These are phyloP conservation scores for Epithemia pelagica DNA, from an alignment of 108 stramenopile species.

Conservation along the genomic window DNA sequence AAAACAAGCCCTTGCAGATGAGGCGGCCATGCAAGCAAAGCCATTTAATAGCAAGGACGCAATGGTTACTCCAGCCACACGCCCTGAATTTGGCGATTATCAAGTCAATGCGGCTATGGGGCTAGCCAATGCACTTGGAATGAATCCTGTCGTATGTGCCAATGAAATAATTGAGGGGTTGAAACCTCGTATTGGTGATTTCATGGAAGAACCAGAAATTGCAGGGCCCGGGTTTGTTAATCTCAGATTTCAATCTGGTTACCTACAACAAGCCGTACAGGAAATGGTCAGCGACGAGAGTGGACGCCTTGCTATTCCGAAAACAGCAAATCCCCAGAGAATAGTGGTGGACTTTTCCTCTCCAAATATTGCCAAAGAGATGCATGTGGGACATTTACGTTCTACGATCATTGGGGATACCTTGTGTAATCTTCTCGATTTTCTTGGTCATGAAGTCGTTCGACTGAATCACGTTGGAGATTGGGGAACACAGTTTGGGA, in stretches of 20 bases:
- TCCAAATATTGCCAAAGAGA: constrained; percentile 99
- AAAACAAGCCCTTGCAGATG: constrained; percentile 41
- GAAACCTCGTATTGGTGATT: constrained; percentile 39
- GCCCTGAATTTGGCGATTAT: constrained; percentile 87
- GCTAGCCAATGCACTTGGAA: constrained; percentile 33
- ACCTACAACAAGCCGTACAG: constrained; percentile 45
- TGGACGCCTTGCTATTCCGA: constrained; percentile 60
- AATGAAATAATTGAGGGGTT: constrained; percentile 59
- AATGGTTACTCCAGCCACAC: constrained; percentile 77
- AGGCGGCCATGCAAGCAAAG: constrained; percentile 47
- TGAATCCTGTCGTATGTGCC: constrained; percentile 70
- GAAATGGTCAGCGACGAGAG: constrained; percentile 56
- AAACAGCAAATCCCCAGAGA: constrained; percentile 52
- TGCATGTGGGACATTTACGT: constrained; percentile 99
- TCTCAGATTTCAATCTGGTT: constrained; percentile 64
- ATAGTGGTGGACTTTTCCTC: constrained; percentile 95
- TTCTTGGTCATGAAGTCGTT: constrained; percentile 87
- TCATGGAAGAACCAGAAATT: constrained; percentile 83
- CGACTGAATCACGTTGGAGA: constrained; percentile 98
- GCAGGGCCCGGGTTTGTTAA: constrained; percentile 94
- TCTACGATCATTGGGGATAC: constrained; percentile 98
- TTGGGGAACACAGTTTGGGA: constrained; percentile 99
- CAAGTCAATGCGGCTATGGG: constrained; percentile 91
- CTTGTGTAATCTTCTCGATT: constrained; percentile 85
- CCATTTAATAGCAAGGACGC: constrained; percentile 58